A percentile compares a stretch with the other conserved stretches of the same genome.
Evolutionary conservation across 164 flowering plant genomes (phyloP).

Genomic region (Nelumbo lutea): DNA sequence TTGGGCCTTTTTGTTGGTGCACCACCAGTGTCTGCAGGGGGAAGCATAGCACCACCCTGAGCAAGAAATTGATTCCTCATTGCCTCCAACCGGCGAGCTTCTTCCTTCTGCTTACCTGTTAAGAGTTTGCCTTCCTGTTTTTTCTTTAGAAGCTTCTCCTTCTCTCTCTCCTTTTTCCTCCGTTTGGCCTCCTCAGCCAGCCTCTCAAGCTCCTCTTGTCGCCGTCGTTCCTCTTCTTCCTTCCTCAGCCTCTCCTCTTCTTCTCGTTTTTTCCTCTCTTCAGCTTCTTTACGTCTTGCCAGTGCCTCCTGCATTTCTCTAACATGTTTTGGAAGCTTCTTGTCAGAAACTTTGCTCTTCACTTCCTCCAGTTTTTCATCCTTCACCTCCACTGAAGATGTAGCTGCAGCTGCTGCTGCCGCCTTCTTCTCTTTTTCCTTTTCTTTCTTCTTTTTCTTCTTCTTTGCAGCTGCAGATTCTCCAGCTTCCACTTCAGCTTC

Average conservation of each 20-base stretch:
- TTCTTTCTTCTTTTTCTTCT: slow-evolving; percentile 79
- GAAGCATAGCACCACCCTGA: slow-evolving; percentile 32
- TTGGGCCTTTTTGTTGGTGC: slow-evolving; percentile 60
- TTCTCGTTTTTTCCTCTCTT: slow-evolving; percentile 77
- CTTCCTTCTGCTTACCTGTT: slow-evolving; percentile 91
- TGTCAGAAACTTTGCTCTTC: slow-evolving; percentile 51
- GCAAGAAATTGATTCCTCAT: slow-evolving; percentile 85
- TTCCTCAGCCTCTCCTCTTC: slow-evolving; percentile 82
- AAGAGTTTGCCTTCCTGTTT: slow-evolving; percentile 77
- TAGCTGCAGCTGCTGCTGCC: slow-evolving; percentile 32
- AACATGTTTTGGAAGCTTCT: slow-evolving; percentile 87
- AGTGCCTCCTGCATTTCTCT: slow-evolving; percentile 97
- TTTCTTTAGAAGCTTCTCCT: slow-evolving; percentile 78
- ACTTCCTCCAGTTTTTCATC: slow-evolving; percentile 38
- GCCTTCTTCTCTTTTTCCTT: slow-evolving; percentile 75
- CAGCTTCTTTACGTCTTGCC: slow-evolving; percentile 76
- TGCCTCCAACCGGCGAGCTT: slow-evolving; percentile 69
- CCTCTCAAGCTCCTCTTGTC: slow-evolving; percentile 74
- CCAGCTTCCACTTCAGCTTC: slow-evolving; percentile 54
- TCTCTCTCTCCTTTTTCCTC: slow-evolving; percentile 80
- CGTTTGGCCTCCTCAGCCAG: slow-evolving; percentile 84
- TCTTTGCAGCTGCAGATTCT: slow-evolving; percentile 87
- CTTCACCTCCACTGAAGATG: slow-evolving; percentile 27
- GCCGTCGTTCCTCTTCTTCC: slow-evolving; percentile 85
- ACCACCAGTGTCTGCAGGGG: slow-evolving; percentile 33